A percentile compares a stretch with the other conserved stretches of the same genome.
These are phyloP conservation scores for Cyclotella sp. DNA, from an alignment of 108 stramenopile genomes.

Conservation along the genomic window DNA sequence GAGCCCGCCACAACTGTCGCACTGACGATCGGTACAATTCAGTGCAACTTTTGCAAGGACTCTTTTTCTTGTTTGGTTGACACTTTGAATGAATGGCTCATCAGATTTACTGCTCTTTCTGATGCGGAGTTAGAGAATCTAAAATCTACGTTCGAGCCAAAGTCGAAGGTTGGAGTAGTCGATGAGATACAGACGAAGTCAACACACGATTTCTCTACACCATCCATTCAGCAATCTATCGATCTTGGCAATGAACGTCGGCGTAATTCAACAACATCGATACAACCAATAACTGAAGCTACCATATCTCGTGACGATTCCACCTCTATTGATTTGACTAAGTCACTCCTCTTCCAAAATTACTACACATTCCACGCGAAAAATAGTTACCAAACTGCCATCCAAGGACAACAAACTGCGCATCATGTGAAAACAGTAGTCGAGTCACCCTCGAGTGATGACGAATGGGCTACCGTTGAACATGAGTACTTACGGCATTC, in stretches of 20 bases:
- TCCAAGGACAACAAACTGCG: neutral
- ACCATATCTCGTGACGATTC: slow-evolving; percentile 33
- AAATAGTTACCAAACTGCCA: neutral
- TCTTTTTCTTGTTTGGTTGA: slow-evolving; percentile 75
- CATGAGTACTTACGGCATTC: slow-evolving; percentile 50
- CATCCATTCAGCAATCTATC: too few species aligned
- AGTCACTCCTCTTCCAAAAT: slow-evolving; percentile 52
- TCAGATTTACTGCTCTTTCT: slow-evolving; percentile 58
- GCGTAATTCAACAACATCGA: neutral
- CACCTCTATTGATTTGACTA: slow-evolving; percentile 34
- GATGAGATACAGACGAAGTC: too few species aligned
- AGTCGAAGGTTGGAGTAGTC: neutral
- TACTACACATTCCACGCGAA: slow-evolving; percentile 54
- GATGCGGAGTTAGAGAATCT: slow-evolving; percentile 51
- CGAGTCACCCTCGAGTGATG: slow-evolving; percentile 51
- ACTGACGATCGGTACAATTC: slow-evolving; percentile 62
- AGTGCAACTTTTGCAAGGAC: slow-evolving; percentile 74
- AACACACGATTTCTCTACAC: too few species aligned
- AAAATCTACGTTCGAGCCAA: slow-evolving; percentile 30
- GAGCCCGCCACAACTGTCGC: slow-evolving; percentile 53
- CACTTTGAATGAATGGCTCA: slow-evolving; percentile 68
- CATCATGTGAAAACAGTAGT: slow-evolving; percentile 5
- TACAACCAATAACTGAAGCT: slow-evolving; percentile 4
- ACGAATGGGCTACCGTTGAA: slow-evolving; percentile 83
- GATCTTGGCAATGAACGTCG: too few species aligned